Conservation (phyloP, 768 basidiomycete species). For the Naganishia kalamii region DNA sequence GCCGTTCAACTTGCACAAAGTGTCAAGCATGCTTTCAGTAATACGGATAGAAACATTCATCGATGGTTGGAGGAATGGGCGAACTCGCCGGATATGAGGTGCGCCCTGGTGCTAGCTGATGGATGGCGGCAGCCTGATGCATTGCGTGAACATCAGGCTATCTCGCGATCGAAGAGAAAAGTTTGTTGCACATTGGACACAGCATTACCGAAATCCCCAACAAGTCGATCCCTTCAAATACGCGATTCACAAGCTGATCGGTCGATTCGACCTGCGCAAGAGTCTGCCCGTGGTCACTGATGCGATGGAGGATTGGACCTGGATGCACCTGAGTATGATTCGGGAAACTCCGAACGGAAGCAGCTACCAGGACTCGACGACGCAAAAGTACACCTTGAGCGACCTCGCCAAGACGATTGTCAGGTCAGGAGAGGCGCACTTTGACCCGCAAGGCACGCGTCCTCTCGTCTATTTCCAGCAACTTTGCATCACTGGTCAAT, state of each 20-base stretch:
- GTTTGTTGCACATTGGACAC: conserved; percentile 51
- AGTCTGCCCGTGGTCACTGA: conserved; percentile 76
- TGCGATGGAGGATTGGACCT: conserved; percentile 96
- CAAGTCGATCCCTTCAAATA: conserved; percentile 92
- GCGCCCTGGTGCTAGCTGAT: not conserved
- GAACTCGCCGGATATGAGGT: not conserved
- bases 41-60: conserved; percentile 60
- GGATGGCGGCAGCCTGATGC: not conserved
- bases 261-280: conserved; percentile 78
- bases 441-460: conserved; percentile 56
- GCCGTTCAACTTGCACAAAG: conserved; percentile 69
- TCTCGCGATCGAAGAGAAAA: conserved; percentile 56
- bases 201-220: conserved; percentile 63
- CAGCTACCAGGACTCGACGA: conserved; percentile 71
- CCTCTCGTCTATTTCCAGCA: conserved; percentile 55
- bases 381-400: conserved; percentile 54
- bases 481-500: conserved; percentile 84
- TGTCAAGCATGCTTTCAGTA: conserved; percentile 59
- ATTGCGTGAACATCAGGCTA: conserved; percentile 28
- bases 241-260: conserved; percentile 90
- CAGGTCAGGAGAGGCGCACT: conserved; percentile 48
- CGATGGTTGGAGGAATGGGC: conserved; percentile 8
- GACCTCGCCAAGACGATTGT: conserved; percentile 44
- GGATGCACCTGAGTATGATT: conserved; percentile 88
- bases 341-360: conserved; percentile 54